Percentiles rank a stretch among this genome's conserved stretches.
These are phyloP conservation scores for Apiospora saccharicola DNA, from an alignment of 2,329 filamentous ascomycete genomes.

Conservation along the genomic window DNA sequence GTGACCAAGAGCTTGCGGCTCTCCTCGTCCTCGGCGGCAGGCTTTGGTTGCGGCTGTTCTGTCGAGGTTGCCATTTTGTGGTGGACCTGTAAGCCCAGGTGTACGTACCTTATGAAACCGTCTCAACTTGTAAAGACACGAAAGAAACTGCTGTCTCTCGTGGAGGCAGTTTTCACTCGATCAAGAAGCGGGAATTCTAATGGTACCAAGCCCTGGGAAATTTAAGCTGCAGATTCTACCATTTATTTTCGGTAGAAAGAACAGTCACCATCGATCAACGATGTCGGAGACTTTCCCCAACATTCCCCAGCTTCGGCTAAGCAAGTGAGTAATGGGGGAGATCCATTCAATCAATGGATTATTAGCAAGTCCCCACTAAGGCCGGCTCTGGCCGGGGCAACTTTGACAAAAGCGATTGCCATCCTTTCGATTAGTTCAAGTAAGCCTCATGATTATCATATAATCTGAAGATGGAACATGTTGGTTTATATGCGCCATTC, in stretches of 20 bases:
- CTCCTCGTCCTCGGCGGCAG: not conserved
- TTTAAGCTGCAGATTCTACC: not conserved
- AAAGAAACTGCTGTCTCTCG: not conserved
- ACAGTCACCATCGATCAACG: not conserved
- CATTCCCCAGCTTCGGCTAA: slow-evolving; percentile 16
- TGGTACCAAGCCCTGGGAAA: not conserved
- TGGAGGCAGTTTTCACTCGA: not conserved
- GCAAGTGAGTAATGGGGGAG: slow-evolving; percentile 3
- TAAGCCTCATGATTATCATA: not conserved
- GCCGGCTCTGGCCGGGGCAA: not conserved
- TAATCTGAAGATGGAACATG: not conserved
- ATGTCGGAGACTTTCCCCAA: slow-evolving; percentile 9
- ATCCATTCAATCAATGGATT: not conserved
- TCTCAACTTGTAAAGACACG: not conserved
- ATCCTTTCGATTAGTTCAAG: not conserved
- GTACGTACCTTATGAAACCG: not conserved
- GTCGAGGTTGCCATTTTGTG: not conserved
- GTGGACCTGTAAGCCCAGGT: not conserved
- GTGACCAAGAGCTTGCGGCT: slow-evolving; percentile 44
- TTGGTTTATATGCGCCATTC: not conserved
- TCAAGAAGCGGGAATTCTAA: not conserved
- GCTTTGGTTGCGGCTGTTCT: not conserved
- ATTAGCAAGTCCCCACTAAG: not conserved
- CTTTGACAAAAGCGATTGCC: not conserved
- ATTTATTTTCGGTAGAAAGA: not conserved